Percentiles rank a stretch among this genome's conserved stretches.
Conservation (phyloP, 2,329 filamentous ascomycete species). For the Aspergillus flavus region DNA sequence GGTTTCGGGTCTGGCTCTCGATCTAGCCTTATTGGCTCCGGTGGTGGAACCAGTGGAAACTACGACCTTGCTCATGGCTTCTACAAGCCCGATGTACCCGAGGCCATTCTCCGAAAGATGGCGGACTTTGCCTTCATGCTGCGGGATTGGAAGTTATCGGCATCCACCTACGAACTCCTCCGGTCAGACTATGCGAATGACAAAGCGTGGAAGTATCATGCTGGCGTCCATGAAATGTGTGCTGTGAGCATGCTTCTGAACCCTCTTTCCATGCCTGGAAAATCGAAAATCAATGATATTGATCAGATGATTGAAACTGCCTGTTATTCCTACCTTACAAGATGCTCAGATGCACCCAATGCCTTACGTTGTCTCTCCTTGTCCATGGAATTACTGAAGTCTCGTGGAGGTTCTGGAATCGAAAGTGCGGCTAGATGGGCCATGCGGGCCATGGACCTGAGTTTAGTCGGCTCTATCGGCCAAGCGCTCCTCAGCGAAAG, state of each 20-base stretch:
- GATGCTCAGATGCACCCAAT: constrained; percentile 77
- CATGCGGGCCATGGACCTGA: constrained; percentile 75
- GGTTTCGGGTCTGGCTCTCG: constrained; percentile 73
- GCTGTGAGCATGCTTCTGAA: constrained; percentile 80
- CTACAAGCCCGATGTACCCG: constrained; percentile 80
- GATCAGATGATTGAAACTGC: constrained; percentile 88
- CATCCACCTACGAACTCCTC: constrained; percentile 88
- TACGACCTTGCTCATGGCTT: constrained; percentile 79
- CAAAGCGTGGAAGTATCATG: constrained; percentile 96
- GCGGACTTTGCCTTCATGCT: constrained; percentile 98
- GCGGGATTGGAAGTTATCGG: constrained; percentile 89
- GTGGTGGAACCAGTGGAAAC: constrained; percentile 55
- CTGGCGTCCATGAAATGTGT: constrained; percentile 93
- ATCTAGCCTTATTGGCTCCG: constrained; percentile 54
- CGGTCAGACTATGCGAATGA: constrained; percentile 88
- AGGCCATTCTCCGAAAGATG: constrained; percentile 89
- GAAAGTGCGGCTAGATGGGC: constrained; percentile 90
- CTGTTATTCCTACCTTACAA: constrained; percentile 87
- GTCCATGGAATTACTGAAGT: constrained; percentile 77
- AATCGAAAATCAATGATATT: constrained; percentile 76
- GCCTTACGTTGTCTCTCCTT: constrained; percentile 77
- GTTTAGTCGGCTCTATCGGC: constrained; percentile 72
- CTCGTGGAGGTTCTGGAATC: constrained; percentile 75
- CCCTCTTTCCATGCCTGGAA: constrained; percentile 70
- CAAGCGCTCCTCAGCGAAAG: constrained; percentile 85